Evolutionary conservation across 768 basidiomycete species (phyloP).

Genomic region (Asterophora lycoperdoides): DNA sequence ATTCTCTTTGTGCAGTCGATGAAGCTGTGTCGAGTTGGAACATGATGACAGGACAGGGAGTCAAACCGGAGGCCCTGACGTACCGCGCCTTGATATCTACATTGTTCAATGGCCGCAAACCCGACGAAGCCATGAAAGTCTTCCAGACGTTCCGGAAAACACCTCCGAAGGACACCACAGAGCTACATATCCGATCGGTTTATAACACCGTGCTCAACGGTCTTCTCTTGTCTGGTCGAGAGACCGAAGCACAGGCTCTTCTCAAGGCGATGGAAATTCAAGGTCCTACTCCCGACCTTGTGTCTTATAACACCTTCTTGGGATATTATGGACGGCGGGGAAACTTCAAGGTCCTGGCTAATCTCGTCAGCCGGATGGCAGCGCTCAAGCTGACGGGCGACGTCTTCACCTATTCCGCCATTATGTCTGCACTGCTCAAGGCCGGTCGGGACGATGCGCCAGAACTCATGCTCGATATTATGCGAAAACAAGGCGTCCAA

Average conservation of each 20-base stretch:
- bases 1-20: constrained; percentile 42
- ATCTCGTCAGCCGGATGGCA: constrained; percentile 54
- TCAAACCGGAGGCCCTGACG: constrained; percentile 55
- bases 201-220: constrained; percentile 78
- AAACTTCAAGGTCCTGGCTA: constrained; percentile 59
- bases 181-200: constrained; percentile 35
- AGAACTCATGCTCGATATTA: constrained; percentile 59
- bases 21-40: constrained; percentile 61
- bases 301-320: constrained; percentile 81
- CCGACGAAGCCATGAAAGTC: constrained; percentile 45
- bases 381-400: constrained; percentile 60
- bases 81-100: constrained; percentile 70
- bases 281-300: constrained; percentile 65
- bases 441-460: constrained; percentile 65
- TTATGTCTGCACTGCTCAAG: constrained; percentile 74
- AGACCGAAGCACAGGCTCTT: constrained; percentile 37
- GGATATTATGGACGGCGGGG: constrained; percentile 57
- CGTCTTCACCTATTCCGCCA: constrained; percentile 81
- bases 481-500: constrained; percentile 69
- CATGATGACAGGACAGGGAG: constrained; percentile 51
- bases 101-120: constrained; percentile 48
- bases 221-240: constrained; percentile 44
- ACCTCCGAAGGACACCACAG: constrained; percentile 19
- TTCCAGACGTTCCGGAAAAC: constrained; percentile 49
- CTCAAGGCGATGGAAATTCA: constrained; percentile 39